These are phyloP conservation scores for Coemansia sp. DNA, from an alignment of 192 early-diverging fungal genomes.

Conservation along the genomic window DNA sequence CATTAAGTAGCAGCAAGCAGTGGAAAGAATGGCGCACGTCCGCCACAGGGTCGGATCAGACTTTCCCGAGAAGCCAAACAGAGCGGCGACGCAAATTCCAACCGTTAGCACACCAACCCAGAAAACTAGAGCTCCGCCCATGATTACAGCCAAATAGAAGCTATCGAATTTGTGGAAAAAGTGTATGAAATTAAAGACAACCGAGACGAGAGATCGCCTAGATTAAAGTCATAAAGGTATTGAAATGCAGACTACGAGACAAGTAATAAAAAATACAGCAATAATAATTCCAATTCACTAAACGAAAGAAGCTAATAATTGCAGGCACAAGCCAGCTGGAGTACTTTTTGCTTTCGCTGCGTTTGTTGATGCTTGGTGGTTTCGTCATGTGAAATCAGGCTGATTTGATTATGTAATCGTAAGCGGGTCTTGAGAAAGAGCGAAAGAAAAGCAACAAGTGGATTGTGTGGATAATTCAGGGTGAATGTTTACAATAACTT, in stretches of 20 bases:
- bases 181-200: no score
- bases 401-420: no score
- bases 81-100: slow-evolving; percentile 25
- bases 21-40: slow-evolving; percentile 45
- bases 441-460: no score
- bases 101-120: slow-evolving; percentile 37
- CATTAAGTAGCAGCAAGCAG: slow-evolving; percentile 56
- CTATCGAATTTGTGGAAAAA: background rate
- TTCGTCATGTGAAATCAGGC: no score
- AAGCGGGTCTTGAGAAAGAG: no score
- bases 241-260: background rate
- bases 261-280: background rate
- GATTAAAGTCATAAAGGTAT: background rate
- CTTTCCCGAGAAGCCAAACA: slow-evolving; percentile 42
- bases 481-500: no score
- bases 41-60: slow-evolving; percentile 50
- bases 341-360: no score
- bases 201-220: no score
- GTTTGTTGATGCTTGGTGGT: no score
- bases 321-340: no score
- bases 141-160: slow-evolving; percentile 5
- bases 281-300: background rate
- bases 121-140: slow-evolving; percentile 48
- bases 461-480: no score
- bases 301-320: background rate